Conservation (phyloP, 768 basidiomycete species). For the Strobilomyces echinocephalus region DNA sequence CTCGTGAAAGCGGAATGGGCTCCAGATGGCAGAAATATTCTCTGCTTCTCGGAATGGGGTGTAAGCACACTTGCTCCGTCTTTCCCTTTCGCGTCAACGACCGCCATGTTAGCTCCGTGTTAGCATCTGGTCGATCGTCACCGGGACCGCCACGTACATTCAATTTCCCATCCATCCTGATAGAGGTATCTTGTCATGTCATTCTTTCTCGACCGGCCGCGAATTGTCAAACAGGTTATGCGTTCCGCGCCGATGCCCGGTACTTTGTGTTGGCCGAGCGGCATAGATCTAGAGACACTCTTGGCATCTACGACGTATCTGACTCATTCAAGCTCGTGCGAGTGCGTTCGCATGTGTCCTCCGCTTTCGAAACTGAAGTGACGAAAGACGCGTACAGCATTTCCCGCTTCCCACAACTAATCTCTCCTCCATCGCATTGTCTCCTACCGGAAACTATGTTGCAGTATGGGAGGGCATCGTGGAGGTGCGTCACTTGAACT, state of each 20-base stretch:
- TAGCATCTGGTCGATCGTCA: constrained; percentile 79
- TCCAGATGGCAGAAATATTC: constrained; percentile 72
- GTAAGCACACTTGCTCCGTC: constrained; percentile 47
- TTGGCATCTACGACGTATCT: constrained; percentile 77
- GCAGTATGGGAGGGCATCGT: constrained; percentile 82
- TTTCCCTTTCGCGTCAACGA: constrained; percentile 2
- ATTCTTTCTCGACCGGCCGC: background rate
- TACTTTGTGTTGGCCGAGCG: constrained; percentile 86
- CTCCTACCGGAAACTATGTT: constrained; percentile 70
- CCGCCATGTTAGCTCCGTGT: constrained; percentile 60
- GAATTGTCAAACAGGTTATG: constrained; percentile 49
- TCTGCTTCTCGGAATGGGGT: constrained; percentile 93
- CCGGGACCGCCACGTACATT: constrained; percentile 73
- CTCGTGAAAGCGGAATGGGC: constrained; percentile 89
- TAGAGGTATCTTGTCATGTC: constrained; percentile 45
- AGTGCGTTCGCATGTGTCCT: constrained; percentile 34
- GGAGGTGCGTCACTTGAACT: constrained; percentile 50
- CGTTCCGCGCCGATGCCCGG: constrained; percentile 73
- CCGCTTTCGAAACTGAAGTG: constrained; percentile 14
- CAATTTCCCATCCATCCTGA: constrained; percentile 82
- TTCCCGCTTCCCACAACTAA: constrained; percentile 75
- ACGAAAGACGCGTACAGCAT: constrained; percentile 49
- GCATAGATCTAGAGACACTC: constrained; percentile 83
- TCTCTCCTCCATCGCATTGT: constrained; percentile 65
- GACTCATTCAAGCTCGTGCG: constrained; percentile 69